phyloP scores from a whole-genome alignment of 257 asterid genomes.

The Euphrasia confusa region DNA sequence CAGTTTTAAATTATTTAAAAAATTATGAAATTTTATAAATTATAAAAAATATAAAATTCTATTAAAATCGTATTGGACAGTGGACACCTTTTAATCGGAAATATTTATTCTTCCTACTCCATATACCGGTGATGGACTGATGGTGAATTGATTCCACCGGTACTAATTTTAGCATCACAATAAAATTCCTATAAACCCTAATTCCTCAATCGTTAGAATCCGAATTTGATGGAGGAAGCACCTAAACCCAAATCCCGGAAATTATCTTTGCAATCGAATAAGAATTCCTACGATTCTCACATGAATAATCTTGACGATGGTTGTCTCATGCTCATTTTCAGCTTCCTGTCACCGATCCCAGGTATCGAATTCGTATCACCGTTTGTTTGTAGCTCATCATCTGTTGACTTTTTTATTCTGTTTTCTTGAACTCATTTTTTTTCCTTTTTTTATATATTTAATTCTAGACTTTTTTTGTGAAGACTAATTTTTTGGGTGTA shows the following conservation, averaged over 20 bases:
- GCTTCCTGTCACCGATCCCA: slow-evolving; percentile 89
- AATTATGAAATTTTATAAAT: no score
- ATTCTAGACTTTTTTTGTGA: not conserved
- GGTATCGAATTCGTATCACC: slow-evolving; percentile 35
- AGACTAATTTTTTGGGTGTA: no score
- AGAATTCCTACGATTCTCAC: slow-evolving; percentile 20
- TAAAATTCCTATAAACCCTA: slow-evolving; percentile 25
- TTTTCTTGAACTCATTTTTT: not conserved
- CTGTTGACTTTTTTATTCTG: not conserved
- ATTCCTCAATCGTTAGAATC: slow-evolving; percentile 4
- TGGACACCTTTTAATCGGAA: no score
- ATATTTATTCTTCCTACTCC: no score
- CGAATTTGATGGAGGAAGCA: slow-evolving; percentile 31
- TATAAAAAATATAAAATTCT: no score
- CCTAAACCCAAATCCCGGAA: slow-evolving; percentile 31
- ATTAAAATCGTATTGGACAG: no score
- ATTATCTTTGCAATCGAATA: slow-evolving; percentile 10
- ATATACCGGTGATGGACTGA: no score
- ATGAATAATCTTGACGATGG: slow-evolving; percentile 86
- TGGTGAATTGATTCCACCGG: not conserved
- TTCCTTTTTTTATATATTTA: no score
- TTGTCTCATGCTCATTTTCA: slow-evolving; percentile 87
- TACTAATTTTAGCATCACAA: not conserved
- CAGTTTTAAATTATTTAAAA: no score
- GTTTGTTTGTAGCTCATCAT: not conserved